Evolutionary conservation across 768 basidiomycete genomes (phyloP), one percentile per base, ranked within the genome.

Genomic region (Daedaleopsis sinensis): DNA sequence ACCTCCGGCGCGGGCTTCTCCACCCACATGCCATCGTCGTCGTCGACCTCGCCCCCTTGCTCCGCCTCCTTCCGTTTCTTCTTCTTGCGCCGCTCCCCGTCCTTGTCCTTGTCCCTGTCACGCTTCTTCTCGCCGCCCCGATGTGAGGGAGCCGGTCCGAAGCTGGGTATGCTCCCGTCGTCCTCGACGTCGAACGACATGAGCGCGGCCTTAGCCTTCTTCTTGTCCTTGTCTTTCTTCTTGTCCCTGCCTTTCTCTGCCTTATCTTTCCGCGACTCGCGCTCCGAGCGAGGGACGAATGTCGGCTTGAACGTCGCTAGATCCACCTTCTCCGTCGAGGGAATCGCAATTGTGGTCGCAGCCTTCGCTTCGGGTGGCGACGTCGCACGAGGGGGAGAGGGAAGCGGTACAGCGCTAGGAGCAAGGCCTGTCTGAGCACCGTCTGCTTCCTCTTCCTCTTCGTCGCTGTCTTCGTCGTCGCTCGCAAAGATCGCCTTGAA

Each of bases 401-500:
- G 27, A 32, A 32, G 27, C 27, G 27, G 27, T 3, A 32, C 27
- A 32, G 7, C 27, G 27, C 27, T 32, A 3, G 27, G 3, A 32
- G 27, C 27, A 32, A 32, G 27, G 27, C 27, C 27, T 7, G 27
- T 32, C 27, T 32, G 27, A 64, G 62, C n/a, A 52, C 38, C 0
- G 67, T 89, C 68, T 95, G 93, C 42, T 94, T 91, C 68, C 56
- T 66, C 50, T 53, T 74, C 69, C 21, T 70, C 74, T 4, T 94
- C 87, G 10, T 87, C 91, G 18, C 87, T 88, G 38, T 93, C 91
- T 68, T 96, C 94, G 48, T 94, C 93, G 62, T 94, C 93, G 74
- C 92, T 94, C 12, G 94, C 96, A 72, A 99, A 99, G 62, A 99
- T 98, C 3, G 96, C 95, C 72, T 96, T 97, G 81, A 98, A 99